Percentiles rank a stretch among this genome's conserved stretches.
These are phyloP conservation scores for Talaromyces adpressus DNA, from an alignment of 495 filamentous ascomycete genomes.

Conservation along the genomic window DNA sequence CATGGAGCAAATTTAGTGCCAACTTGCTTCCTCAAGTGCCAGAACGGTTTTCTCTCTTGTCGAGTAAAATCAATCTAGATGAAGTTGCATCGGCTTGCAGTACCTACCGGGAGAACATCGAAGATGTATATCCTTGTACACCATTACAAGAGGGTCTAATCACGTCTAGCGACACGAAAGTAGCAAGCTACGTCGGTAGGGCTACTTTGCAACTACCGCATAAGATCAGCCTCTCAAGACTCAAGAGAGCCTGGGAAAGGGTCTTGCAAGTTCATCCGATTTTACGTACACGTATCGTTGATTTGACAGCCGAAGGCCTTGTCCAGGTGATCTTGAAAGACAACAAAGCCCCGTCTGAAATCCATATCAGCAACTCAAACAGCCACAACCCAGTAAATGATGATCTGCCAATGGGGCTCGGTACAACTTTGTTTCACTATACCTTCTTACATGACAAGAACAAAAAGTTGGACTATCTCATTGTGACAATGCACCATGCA, in stretches of 20 bases:
- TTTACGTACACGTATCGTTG: conserved; percentile 49
- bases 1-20: conserved; percentile 12
- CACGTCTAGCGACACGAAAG: conserved; percentile 23
- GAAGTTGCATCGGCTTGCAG: conserved; percentile 39
- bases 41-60: conserved; percentile 41
- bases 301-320: conserved; percentile 37
- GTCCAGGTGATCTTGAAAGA: conserved; percentile 48
- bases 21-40: neutral
- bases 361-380: no score
- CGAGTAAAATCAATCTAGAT: conserved; percentile 26
- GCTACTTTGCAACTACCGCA: conserved; percentile 26
- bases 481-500: conserved; percentile 25
- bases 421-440: no score
- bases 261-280: conserved; percentile 17
- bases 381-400: no score
- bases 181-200: conserved; percentile 13
- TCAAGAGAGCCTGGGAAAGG: neutral
- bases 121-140: conserved; percentile 50
- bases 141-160: conserved; percentile 53
- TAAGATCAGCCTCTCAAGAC: conserved; percentile 25
- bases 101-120: conserved; percentile 32
- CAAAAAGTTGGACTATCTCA: conserved; percentile 11
- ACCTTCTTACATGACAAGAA: no score
- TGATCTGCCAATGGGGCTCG: no score
- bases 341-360: neutral